Evolutionary conservation across 257 asterid genomes (phyloP).

Genomic region (Nicotiana obtusifolia): DNA sequence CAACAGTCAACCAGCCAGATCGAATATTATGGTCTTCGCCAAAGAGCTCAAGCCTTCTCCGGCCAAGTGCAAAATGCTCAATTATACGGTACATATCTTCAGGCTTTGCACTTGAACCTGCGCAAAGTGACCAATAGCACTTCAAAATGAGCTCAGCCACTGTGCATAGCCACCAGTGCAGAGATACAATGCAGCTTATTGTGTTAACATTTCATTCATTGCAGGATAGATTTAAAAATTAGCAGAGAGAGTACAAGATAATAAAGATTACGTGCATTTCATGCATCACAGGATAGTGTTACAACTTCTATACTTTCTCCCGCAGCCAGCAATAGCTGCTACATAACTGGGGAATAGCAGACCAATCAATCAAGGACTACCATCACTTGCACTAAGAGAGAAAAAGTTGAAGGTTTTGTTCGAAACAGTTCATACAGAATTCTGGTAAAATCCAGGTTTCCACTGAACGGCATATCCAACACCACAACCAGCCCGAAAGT

Average conservation of each 20-base stretch:
- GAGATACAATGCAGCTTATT: not conserved
- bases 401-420: not conserved
- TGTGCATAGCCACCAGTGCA: not conserved
- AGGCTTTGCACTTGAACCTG: conserved; percentile 97
- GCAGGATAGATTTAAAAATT: not conserved
- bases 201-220: not conserved
- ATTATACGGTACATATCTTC: conserved; percentile 97
- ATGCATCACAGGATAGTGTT: not conserved
- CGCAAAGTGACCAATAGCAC: conserved; percentile 12
- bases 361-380: not conserved
- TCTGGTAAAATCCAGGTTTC: not conserved
- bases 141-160: not conserved
- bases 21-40: conserved; percentile 99
- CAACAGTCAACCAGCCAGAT: conserved; percentile 98
- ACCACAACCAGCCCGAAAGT: not conserved
- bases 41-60: conserved; percentile 97
- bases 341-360: not conserved
- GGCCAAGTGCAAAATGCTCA: conserved; percentile 98
- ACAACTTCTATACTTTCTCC: not conserved
- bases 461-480: not conserved
- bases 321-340: not conserved
- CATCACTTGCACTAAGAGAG: not conserved
- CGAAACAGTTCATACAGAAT: not conserved
- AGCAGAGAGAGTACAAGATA: not conserved
- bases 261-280: not conserved